Percentiles rank a stretch among this genome's conserved stretches.
Evolutionary conservation across 306 rosid genomes (phyloP).

Genomic region (Pyrus communis): DNA sequence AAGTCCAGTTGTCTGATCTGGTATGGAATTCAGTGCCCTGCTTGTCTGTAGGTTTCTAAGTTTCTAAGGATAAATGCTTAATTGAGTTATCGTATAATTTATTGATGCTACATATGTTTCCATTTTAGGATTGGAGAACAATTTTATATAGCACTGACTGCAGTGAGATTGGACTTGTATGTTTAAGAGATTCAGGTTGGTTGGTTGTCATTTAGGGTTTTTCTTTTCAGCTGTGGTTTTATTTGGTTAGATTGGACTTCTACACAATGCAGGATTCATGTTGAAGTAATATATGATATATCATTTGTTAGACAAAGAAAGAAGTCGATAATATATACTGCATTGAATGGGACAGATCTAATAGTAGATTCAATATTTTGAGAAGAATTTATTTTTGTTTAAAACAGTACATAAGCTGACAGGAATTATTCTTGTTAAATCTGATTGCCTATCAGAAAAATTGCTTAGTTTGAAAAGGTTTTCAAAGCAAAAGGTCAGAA

Average conservation of each 20-base stretch:
- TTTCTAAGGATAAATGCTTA: constrained; percentile 10
- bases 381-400: not conserved
- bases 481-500: constrained; percentile 71
- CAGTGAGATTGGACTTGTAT: constrained; percentile 76
- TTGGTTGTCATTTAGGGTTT: constrained; percentile 4
- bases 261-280: not conserved
- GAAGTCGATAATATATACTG: not conserved
- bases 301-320: not conserved
- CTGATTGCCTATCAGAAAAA: constrained; percentile 49
- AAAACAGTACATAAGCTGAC: constrained; percentile 27
- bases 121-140: constrained; percentile 69
- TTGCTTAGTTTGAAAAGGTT: constrained; percentile 74
- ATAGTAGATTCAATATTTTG: constrained; percentile 1
- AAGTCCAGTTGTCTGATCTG: constrained; percentile 76
- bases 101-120: not conserved
- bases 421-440: constrained; percentile 17
- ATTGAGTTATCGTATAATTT: constrained; percentile 13
- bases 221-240: not conserved
- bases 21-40: constrained; percentile 33
- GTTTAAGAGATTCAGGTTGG: constrained; percentile 66
- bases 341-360: not conserved
- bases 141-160: constrained; percentile 70
- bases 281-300: not conserved
- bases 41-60: constrained; percentile 14
- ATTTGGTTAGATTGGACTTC: not conserved